Percentiles rank a stretch among this genome's conserved stretches.
These are phyloP conservation scores for Aspergillus aculeatus DNA, from an alignment of 2,329 filamentous ascomycete species.

Conservation along the genomic window DNA sequence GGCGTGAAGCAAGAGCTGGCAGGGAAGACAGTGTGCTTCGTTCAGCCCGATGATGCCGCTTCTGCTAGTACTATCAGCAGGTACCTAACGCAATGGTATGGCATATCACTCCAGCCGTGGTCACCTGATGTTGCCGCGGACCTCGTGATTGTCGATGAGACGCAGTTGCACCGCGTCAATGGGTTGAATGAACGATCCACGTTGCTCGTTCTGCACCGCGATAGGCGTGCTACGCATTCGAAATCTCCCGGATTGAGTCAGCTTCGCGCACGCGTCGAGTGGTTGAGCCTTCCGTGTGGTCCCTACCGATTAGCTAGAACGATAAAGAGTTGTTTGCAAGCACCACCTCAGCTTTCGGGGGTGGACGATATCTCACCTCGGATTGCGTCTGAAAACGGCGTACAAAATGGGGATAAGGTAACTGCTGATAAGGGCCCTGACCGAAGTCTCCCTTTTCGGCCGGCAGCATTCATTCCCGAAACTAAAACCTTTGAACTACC, in stretches of 20 bases:
- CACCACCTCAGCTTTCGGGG: neutral
- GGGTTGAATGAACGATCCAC: neutral
- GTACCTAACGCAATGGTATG: neutral
- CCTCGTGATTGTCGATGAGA: neutral
- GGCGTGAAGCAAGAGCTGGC: neutral
- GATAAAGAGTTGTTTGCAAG: slow-evolving; percentile 3
- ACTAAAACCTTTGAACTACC: neutral
- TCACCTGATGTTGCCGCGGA: neutral
- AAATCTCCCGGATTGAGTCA: neutral
- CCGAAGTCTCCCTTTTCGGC: neutral
- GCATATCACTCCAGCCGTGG: neutral
- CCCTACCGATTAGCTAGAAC: slow-evolving; percentile 12
- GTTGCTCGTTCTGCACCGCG: neutral
- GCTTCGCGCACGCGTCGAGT: neutral
- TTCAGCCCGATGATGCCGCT: neutral
- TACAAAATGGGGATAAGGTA: neutral
- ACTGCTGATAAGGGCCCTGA: neutral
- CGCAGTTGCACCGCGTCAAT: neutral
- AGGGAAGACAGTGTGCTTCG: neutral
- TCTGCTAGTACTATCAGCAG: neutral
- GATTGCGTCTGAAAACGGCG: neutral
- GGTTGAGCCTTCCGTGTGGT: slow-evolving; percentile 15
- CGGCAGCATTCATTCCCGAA: neutral
- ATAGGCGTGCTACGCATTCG: neutral
- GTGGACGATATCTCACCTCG: neutral